Evolutionary conservation across 306 rosid species (phyloP).

Genomic region (Trifolium fragiferum): DNA sequence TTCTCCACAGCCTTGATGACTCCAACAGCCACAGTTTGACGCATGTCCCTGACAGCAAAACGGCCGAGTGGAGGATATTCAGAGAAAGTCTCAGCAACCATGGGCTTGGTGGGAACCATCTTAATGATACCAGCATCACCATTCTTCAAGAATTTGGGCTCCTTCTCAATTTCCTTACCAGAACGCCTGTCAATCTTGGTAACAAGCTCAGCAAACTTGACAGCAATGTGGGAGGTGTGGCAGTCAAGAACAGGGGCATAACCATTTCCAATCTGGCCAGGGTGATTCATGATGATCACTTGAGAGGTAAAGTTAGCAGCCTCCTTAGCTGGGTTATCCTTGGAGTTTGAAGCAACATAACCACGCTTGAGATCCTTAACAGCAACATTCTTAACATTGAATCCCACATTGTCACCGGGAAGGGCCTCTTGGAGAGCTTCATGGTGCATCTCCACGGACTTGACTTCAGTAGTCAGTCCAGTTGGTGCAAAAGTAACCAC

Average conservation of each 20-base stretch:
- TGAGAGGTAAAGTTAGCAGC: slow-evolving; percentile 88
- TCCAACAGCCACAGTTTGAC: slow-evolving; percentile 93
- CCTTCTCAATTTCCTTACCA: slow-evolving; percentile 89
- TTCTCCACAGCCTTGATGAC: slow-evolving; percentile 86
- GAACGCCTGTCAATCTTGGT: slow-evolving; percentile 91
- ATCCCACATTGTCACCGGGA: slow-evolving; percentile 89
- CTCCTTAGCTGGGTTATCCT: slow-evolving; percentile 92
- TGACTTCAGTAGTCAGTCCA: slow-evolving; percentile 80
- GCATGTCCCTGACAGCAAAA: slow-evolving; percentile 91
- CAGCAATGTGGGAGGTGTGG: no score
- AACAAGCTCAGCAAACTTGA: no score
- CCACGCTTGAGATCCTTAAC: slow-evolving; percentile 98
- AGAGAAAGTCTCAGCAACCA: slow-evolving; percentile 87
- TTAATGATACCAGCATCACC: slow-evolving; percentile 84
- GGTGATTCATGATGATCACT: slow-evolving; percentile 85
- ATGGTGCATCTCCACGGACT: slow-evolving; percentile 93
- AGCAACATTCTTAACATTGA: slow-evolving; percentile 90
- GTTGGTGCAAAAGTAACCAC: slow-evolving; percentile 74
- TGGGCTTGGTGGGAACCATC: slow-evolving; percentile 93
- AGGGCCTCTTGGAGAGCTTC: slow-evolving; percentile 80
- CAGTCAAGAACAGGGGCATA: no score
- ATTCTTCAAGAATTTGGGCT: slow-evolving; percentile 85
- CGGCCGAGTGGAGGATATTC: slow-evolving; percentile 90
- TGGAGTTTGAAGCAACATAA: slow-evolving; percentile 83
- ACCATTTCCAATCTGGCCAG: no score